Conservation (phyloP, 495 filamentous ascomycete genomes). For the Staphylotrichum longicolle region DNA sequence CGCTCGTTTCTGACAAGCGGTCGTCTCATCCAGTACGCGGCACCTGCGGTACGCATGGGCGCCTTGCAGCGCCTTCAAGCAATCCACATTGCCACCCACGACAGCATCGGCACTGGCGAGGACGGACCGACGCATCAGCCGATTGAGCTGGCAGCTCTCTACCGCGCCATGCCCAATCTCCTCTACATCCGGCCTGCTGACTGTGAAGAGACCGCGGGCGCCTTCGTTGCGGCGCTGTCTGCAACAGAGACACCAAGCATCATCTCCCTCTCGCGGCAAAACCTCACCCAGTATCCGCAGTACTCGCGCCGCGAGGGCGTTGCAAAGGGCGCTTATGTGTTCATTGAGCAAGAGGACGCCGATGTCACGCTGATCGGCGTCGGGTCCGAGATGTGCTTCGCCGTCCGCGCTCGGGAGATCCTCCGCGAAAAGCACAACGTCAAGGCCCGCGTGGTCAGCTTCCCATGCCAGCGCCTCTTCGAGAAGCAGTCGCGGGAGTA, state of each 20-base stretch:
- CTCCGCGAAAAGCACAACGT: constrained; percentile 28
- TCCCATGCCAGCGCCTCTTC: constrained; percentile 56
- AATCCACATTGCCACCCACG: constrained; percentile 61
- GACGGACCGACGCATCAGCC: constrained; percentile 63
- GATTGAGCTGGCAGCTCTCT: constrained; percentile 55
- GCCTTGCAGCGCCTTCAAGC: constrained; percentile 55
- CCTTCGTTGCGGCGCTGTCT: constrained; percentile 50
- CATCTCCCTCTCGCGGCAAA: constrained; percentile 35
- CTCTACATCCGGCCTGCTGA: constrained; percentile 59
- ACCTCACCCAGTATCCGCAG: constrained; percentile 21
- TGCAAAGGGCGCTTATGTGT: constrained; percentile 35
- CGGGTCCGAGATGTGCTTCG: constrained; percentile 36
- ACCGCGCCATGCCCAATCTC: constrained; percentile 60
- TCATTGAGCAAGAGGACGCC: constrained; percentile 32
- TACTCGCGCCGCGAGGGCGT: constrained; percentile 28
- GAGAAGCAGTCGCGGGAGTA: constrained; percentile 52
- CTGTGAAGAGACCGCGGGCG: constrained; percentile 56
- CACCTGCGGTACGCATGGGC: constrained; percentile 58
- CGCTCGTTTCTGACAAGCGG: not conserved
- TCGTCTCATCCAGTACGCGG: constrained; percentile 41
- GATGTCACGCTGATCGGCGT: constrained; percentile 37
- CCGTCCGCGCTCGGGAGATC: constrained; percentile 27
- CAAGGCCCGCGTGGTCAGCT: constrained; percentile 51
- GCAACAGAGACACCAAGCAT: constrained; percentile 42
- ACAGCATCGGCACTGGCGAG: constrained; percentile 58